These are phyloP conservation scores for Pythium rhizo-oryzae DNA, from an alignment of 352 stramenopile genomes.

Conservation along the genomic window DNA sequence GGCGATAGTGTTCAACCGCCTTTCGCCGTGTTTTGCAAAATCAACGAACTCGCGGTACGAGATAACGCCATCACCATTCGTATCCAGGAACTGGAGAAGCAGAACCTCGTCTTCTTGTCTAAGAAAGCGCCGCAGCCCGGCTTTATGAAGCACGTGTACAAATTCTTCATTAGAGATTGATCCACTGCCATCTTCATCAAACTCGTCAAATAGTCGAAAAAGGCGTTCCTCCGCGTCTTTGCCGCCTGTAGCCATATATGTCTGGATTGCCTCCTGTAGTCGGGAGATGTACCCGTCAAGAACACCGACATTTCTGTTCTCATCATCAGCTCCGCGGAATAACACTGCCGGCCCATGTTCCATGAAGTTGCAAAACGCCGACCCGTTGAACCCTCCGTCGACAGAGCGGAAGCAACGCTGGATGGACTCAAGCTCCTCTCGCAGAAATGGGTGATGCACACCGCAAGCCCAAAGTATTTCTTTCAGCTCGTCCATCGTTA, in stretches of 20 bases:
- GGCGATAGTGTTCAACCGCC: conserved; percentile 35
- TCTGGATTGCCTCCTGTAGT: conserved; percentile 57
- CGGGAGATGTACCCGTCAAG: conserved; percentile 62
- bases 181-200: conserved; percentile 55
- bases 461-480: conserved; percentile 69
- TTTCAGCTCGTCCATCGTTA: conserved; percentile 68
- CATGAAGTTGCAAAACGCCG: conserved; percentile 59
- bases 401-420: conserved; percentile 55
- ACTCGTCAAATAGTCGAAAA: conserved; percentile 53
- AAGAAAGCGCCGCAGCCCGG: conserved; percentile 62
- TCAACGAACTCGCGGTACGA: conserved; percentile 70
- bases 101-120: conserved; percentile 62
- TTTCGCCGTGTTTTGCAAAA: conserved; percentile 54
- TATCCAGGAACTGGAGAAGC: conserved; percentile 72
- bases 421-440: conserved; percentile 66
- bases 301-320: conserved; percentile 20
- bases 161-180: conserved; percentile 68
- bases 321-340: conserved; percentile 36
- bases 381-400: conserved; percentile 49
- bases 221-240: conserved; percentile 54
- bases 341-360: conserved; percentile 50
- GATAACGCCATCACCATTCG: conserved; percentile 61
- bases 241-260: conserved; percentile 52
- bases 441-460: conserved; percentile 65
- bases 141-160: conserved; percentile 61